Percentiles rank a stretch among this genome's conserved stretches.
Conservation (phyloP, 352 stramenopile genomes). For the Aphanomyces stellatus region DNA sequence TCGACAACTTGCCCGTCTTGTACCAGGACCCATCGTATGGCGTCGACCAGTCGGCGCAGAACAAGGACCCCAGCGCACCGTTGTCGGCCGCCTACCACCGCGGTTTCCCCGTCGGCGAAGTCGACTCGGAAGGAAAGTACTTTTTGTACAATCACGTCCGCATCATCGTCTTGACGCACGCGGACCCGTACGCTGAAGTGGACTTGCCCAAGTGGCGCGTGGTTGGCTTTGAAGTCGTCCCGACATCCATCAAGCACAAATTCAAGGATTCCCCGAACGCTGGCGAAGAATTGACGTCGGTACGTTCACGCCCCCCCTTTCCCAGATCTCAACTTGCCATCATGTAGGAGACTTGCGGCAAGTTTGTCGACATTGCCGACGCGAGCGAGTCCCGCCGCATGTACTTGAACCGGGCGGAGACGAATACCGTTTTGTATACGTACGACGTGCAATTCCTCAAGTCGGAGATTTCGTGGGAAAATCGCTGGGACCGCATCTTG, state of each 20-base stretch:
- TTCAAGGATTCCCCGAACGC: constrained; percentile 77
- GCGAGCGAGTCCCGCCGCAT: constrained; percentile 73
- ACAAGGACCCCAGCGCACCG: constrained; percentile 21
- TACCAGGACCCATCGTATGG: constrained; percentile 48
- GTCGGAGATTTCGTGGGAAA: constrained; percentile 92
- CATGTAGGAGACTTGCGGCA: constrained; percentile 73
- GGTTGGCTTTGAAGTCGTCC: constrained; percentile 95
- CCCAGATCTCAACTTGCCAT: neutral
- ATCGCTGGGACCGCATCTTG: constrained; percentile 99
- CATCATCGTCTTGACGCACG: constrained; percentile 90
- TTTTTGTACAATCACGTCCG: constrained; percentile 98
- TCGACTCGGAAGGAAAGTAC: constrained; percentile 86
- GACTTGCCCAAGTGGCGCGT: constrained; percentile 77
- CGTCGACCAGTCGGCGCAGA: constrained; percentile 40
- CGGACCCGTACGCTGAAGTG: constrained; percentile 71
- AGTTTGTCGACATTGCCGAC: constrained; percentile 84
- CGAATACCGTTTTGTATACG: constrained; percentile 94
- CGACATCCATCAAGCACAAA: constrained; percentile 91
- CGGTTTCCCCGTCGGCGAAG: constrained; percentile 89
- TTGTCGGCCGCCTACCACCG: constrained; percentile 77
- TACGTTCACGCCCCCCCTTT: neutral
- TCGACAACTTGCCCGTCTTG: constrained; percentile 88
- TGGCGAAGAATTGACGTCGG: constrained; percentile 55
- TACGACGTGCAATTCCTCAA: constrained; percentile 98
- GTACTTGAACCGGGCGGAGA: constrained; percentile 56